Evolutionary conservation across 2,329 filamentous ascomycete species (phyloP).

Genomic region (Ceratocystis lukuohia): DNA sequence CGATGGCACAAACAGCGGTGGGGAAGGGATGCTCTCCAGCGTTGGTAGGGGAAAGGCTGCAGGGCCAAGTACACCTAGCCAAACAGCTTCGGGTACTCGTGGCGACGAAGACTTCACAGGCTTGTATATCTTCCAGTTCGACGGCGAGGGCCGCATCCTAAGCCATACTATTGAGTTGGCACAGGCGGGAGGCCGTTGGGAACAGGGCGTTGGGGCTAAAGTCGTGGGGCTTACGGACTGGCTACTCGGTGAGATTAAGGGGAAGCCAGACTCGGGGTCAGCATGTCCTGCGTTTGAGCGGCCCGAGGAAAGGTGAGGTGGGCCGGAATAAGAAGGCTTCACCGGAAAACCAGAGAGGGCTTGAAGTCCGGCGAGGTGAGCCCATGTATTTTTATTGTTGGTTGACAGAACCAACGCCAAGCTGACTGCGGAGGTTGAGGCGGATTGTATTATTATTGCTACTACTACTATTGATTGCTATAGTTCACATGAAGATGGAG

Average conservation of each 20-base stretch:
- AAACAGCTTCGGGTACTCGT: slow-evolving; percentile 7
- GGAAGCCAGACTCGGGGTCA: slow-evolving; percentile 13
- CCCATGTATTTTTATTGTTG: not conserved
- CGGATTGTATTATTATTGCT: not conserved
- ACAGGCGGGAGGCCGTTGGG: slow-evolving; percentile 70
- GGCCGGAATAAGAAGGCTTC: not conserved
- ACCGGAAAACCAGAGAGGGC: not conserved
- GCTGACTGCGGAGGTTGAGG: not conserved
- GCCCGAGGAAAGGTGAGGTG: not conserved
- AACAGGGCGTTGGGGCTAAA: slow-evolving; percentile 63
- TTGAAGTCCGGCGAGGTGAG: not conserved
- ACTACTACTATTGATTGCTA: not conserved
- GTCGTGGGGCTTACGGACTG: slow-evolving; percentile 91
- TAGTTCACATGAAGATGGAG: not conserved
- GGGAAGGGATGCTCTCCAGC: slow-evolving; percentile 23
- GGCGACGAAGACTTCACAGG: slow-evolving; percentile 64
- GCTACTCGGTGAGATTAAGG: slow-evolving; percentile 62
- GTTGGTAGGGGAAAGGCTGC: slow-evolving; percentile 22
- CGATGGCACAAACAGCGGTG: slow-evolving; percentile 26
- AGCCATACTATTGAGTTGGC: slow-evolving; percentile 91
- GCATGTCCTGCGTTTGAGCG: slow-evolving; percentile 19
- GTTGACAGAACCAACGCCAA: not conserved
- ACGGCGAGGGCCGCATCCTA: slow-evolving; percentile 66
- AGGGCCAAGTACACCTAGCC: slow-evolving; percentile 28
- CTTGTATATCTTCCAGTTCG: slow-evolving; percentile 91